Evolutionary conservation across 345 rosid genomes (phyloP), one percentile per base, ranked within the genome.

Genomic region (Isatis tinctoria): DNA sequence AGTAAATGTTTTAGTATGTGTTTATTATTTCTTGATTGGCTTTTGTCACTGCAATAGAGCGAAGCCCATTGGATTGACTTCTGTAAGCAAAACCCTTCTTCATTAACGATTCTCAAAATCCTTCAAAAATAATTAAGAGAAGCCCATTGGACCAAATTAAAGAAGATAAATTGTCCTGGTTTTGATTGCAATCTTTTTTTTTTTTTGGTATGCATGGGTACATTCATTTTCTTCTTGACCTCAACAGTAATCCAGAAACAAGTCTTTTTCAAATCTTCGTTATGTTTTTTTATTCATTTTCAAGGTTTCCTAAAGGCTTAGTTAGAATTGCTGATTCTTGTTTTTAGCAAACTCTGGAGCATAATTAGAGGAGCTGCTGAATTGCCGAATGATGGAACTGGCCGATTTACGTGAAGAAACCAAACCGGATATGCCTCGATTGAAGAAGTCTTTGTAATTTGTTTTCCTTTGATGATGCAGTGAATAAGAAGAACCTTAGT

Each of bases 121-220:
- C 13, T 26, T 2, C 0, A 70, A 18, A 60, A 49, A 4, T 17
- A 57, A 17, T 18, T 8, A 60, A 22, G 8, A 36, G 36, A 62
- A 72, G 69, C 69, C 76, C 44, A 51, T 3, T 52, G 63, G 76
- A 73, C 18, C 44, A 13, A 51, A 52, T 22, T 24, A 9, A 33
- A 6, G 24, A 22, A 22, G 16, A 51, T 51, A 51, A 22, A 10
- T 51, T 44, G 10, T 16, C 4, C 14, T 48, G 27, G 4, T 22
- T 47, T 48, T 48, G 20, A n/a, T 44, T 6, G 20, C 54, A 48
- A 18, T 20, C 28, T 20, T 2, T n/a, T n/a, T n/a, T n/a, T n/a
- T n/a, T n/a, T n/a, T n/a, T 48, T 18, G 3, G 27, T 16, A n/a
- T 17, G 6, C n/a, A n/a, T n/a, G 24, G 53, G 53, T 10, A 9